phyloP scores from a whole-genome alignment of 768 basidiomycete genomes.

The Paxillus ammoniavirescens region DNA sequence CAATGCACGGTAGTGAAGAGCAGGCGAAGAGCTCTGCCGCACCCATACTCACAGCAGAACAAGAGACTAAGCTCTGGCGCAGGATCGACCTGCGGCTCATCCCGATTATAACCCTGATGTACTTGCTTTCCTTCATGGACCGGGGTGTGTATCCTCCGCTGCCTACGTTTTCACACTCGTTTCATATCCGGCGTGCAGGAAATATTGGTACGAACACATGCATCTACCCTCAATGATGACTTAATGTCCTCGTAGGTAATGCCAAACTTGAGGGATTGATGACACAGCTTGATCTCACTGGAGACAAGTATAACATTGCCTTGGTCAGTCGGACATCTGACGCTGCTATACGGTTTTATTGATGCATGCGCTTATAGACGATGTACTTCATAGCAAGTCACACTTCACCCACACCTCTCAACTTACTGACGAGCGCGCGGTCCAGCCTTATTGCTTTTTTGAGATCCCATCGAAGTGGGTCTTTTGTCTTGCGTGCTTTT shows the following conservation, averaged over 20 bases:
- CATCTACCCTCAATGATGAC: not conserved
- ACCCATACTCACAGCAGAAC: slow-evolving; percentile 32
- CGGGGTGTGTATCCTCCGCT: slow-evolving; percentile 37
- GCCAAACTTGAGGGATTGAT: slow-evolving; percentile 61
- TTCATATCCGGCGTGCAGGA: slow-evolving; percentile 40
- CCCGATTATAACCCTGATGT: slow-evolving; percentile 45
- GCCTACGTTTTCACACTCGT: not conserved
- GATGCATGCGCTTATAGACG: slow-evolving; percentile 38
- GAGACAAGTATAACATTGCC: slow-evolving; percentile 62
- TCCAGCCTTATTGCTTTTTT: slow-evolving; percentile 44
- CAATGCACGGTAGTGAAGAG: not conserved
- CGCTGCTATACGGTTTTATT: not conserved
- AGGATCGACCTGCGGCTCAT: slow-evolving; percentile 46
- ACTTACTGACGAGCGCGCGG: slow-evolving; percentile 28
- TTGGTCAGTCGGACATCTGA: slow-evolving; percentile 36
- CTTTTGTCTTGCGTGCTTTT: not conserved
- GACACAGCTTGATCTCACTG: slow-evolving; percentile 50
- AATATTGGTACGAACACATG: slow-evolving; percentile 41
- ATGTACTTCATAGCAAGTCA: slow-evolving; percentile 62
- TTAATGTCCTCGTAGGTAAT: slow-evolving; percentile 40
- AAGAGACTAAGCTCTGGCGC: slow-evolving; percentile 52
- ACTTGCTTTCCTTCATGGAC: slow-evolving; percentile 61
- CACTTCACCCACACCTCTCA: not conserved
- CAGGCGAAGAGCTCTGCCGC: not conserved
- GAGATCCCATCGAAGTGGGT: slow-evolving; percentile 67